Conservation (phyloP, 768 basidiomycete species). For the Leccinellum rugosiceps region DNA sequence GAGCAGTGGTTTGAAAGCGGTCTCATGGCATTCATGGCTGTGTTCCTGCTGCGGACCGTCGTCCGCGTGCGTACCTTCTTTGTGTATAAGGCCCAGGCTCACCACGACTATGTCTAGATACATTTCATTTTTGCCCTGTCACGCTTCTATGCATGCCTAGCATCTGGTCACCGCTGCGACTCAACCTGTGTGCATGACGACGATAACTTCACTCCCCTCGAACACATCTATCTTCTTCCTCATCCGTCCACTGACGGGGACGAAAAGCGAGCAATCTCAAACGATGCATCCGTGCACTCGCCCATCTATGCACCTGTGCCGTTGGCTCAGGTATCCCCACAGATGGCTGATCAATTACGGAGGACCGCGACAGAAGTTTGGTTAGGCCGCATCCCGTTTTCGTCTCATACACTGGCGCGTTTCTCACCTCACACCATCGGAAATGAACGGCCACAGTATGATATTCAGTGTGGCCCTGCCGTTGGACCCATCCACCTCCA, state of each 20-base stretch:
- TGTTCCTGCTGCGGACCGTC: constrained; percentile 60
- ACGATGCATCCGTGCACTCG: constrained; percentile 6
- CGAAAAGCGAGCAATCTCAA: constrained; percentile 2
- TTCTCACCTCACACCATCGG: not conserved
- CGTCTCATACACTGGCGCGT: not conserved
- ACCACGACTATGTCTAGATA: constrained; percentile 41
- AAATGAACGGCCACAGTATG: not conserved
- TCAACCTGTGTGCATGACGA: constrained; percentile 12
- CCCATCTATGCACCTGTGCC: constrained; percentile 69
- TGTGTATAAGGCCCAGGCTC: not conserved
- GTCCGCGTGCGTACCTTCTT: constrained; percentile 51
- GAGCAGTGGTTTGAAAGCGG: constrained; percentile 75
- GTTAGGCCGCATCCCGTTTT: constrained; percentile 37
- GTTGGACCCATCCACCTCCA: constrained; percentile 24
- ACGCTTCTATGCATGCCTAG: constrained; percentile 57
- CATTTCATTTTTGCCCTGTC: constrained; percentile 76
- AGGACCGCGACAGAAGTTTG: constrained; percentile 65
- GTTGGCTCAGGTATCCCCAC: constrained; percentile 49
- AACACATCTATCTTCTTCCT: constrained; percentile 64
- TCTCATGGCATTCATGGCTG: constrained; percentile 52
- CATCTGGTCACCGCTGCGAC: constrained; percentile 35
- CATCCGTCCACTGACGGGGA: constrained; percentile 14
- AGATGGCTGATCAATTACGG: constrained; percentile 47
- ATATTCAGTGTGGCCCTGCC: not conserved
- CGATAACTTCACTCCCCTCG: constrained; percentile 35